These are phyloP conservation scores for Ottelia alismoides DNA, from an alignment of 106 monocot species.

Conservation along the genomic window DNA sequence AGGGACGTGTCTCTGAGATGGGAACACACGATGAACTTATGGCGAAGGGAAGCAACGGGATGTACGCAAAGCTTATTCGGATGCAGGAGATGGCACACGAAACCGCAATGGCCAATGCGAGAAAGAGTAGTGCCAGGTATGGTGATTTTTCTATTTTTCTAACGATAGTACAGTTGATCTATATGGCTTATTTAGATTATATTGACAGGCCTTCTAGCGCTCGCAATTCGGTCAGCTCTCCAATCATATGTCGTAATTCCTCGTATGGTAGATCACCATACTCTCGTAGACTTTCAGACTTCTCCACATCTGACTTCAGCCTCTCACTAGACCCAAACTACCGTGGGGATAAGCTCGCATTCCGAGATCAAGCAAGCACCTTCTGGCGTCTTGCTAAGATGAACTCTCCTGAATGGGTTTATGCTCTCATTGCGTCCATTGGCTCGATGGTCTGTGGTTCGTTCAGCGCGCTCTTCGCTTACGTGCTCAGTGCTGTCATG, in stretches of 20 bases:
- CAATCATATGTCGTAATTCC: slow-evolving; percentile 54
- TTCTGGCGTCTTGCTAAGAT: slow-evolving; percentile 71
- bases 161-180: too few relatives aligned
- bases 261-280: slow-evolving; percentile 75
- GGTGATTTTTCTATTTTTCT: too few relatives aligned
- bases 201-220: too few relatives aligned
- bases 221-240: slow-evolving; percentile 65
- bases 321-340: too few relatives aligned
- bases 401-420: slow-evolving; percentile 79
- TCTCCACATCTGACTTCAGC: slow-evolving; percentile 38
- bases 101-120: background rate
- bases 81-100: background rate
- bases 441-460: slow-evolving; percentile 82
- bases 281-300: slow-evolving; percentile 62
- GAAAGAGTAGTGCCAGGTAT: background rate
- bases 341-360: too few relatives aligned
- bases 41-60: background rate
- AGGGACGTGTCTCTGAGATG: background rate
- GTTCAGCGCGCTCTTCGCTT: slow-evolving; percentile 67
- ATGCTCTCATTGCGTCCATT: slow-evolving; percentile 51
- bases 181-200: too few relatives aligned
- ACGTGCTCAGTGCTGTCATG: slow-evolving; percentile 67
- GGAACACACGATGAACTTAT: background rate
- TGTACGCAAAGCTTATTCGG: background rate
- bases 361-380: slow-evolving; percentile 56